Conservation (phyloP, 1,284 basidiomycete species). For the Rhodotorula sp. region DNA sequence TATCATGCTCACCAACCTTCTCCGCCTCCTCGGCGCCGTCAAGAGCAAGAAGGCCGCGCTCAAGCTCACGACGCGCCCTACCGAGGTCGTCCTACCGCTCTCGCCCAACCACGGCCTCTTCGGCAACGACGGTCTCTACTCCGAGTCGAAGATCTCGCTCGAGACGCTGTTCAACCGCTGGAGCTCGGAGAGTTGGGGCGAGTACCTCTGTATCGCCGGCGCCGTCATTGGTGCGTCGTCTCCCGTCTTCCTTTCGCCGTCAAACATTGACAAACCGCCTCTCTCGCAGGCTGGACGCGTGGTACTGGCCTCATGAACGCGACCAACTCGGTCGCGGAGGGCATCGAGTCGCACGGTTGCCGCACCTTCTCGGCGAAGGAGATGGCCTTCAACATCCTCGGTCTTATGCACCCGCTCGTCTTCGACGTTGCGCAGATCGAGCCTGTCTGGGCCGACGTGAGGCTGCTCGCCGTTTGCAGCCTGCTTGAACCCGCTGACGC, state of each 20-base stretch:
- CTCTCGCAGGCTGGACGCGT: constrained; percentile 73
- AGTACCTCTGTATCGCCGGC: constrained; percentile 95
- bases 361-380: constrained; percentile 98
- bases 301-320: constrained; percentile 98
- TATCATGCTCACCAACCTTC: constrained; percentile 70
- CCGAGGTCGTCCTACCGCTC: constrained; percentile 93
- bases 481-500: not conserved
- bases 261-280: not conserved
- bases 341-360: constrained; percentile 88
- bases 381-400: constrained; percentile 99
- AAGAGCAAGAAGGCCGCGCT: constrained; percentile 97
- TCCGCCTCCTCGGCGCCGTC: constrained; percentile 92
- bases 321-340: constrained; percentile 91
- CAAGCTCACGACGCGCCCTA: constrained; percentile 94
- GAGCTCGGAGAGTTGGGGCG: constrained; percentile 98
- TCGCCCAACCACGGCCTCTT: constrained; percentile 98
- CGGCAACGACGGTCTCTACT: constrained; percentile 96
- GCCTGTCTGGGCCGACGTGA: constrained; percentile 89
- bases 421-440: constrained; percentile 99
- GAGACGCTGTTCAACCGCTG: constrained; percentile 98
- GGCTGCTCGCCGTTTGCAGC: constrained; percentile 2
- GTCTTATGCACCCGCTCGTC: constrained; percentile 94
- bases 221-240: constrained; percentile 83
- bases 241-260: constrained; percentile 1
- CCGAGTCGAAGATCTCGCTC: constrained; percentile 96